Evolutionary conservation across 192 early-diverging fungal species (phyloP).

Genomic region (Podila verticillata): DNA sequence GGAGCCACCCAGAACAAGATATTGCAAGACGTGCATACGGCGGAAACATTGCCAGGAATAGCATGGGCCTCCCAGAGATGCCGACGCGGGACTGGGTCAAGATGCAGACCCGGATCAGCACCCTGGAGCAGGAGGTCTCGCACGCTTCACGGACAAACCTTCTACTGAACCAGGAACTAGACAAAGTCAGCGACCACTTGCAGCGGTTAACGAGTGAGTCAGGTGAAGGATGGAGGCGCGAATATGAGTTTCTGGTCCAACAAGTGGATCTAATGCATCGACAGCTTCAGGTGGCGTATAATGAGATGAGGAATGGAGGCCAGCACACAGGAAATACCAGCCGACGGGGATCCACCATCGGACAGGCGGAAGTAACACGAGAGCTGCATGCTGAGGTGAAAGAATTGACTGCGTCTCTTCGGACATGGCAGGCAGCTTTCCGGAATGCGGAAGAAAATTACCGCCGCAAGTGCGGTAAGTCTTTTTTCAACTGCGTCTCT

Average conservation of each 20-base stretch:
- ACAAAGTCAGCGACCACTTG: constrained; percentile 20
- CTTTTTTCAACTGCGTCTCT: neutral
- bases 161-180: constrained; percentile 36
- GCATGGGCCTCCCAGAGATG: constrained; percentile 10
- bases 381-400: constrained; percentile 35
- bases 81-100: constrained; percentile 38
- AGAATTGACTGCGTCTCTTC: constrained; percentile 20
- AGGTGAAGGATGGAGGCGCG: constrained; percentile 24
- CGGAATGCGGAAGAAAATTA: constrained; percentile 34
- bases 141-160: constrained; percentile 32
- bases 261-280: constrained; percentile 44
- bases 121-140: constrained; percentile 21
- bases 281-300: constrained; percentile 27
- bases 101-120: constrained; percentile 38
- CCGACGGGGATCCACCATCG: neutral
- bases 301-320: constrained; percentile 4
- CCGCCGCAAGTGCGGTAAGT: constrained; percentile 42
- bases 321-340: neutral
- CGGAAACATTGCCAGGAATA: neutral
- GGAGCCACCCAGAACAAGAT: neutral
- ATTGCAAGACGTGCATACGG: neutral
- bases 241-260: constrained; percentile 46
- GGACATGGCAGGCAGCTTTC: constrained; percentile 35
- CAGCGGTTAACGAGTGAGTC: constrained; percentile 2
- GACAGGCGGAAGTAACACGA: constrained; percentile 24